Evolutionary conservation across 176 grass and related monocot genomes (phyloP), one percentile per base, ranked within the genome.

Genomic region (Oryza coarctata): DNA sequence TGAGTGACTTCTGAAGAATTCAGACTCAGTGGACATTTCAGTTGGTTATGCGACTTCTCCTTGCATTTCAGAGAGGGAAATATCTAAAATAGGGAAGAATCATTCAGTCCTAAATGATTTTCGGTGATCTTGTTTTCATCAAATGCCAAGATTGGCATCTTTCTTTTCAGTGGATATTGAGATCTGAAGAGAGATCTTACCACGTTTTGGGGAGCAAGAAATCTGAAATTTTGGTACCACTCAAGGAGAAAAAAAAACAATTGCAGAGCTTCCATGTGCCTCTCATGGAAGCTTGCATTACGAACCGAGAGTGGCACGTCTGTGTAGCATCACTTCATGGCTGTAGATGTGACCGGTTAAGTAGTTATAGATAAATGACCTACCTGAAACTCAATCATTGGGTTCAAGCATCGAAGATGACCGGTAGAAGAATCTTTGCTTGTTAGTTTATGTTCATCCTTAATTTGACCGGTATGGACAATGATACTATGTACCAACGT

Each of bases 381-480:
- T 70, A 86, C 89, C 89, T 94, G 89, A 81, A 89, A 87, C 92
- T 87, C 89, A 91, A 91, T 94, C 89, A 94, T 89, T 91, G 86
- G 86, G 76, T 74, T 86, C 69, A 27, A 38, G 71, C 61, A 89
- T 91, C 83, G 18, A 94, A 81, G 77, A 83, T 80, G 80, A 36
- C 69, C 34, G 49, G 34, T 38, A 68, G 74, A 78, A 83, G 83
- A 80, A 92, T 78, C 86, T 91, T 74, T 82, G 55, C 65, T 36
- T 13, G 67, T 45, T 61, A 81, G 45, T 85, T 71, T 80, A 35
- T 73, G 50, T n/a, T n/a, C 52, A 25, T 57, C 30, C 65, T 84
- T 64, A 23, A 33, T 84, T 80, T 91, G 80, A 88, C 82, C 49
- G 22, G 57, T 58, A 75, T 28, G 80, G 20, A 84, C 49, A 81